Conservation (phyloP, 2,329 filamentous ascomycete species). For the Ceratocystis cacaofunesta region DNA sequence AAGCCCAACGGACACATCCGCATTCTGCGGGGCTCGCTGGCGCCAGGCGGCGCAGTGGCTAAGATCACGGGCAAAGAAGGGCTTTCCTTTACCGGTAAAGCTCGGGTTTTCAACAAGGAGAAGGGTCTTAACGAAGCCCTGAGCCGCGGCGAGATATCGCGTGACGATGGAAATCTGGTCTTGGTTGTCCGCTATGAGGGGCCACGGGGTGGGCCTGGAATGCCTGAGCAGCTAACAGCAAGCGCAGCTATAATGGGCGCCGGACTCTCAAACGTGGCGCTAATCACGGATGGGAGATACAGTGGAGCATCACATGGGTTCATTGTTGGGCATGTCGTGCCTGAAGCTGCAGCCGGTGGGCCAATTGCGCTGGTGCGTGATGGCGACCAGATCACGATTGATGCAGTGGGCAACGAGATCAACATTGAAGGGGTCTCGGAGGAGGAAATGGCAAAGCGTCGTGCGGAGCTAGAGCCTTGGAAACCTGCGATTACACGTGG, state of each 20-base stretch:
- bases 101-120: conserved; percentile 78
- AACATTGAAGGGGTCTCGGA: conserved; percentile 46
- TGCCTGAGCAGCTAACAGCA: conserved; percentile 88
- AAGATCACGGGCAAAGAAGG: conserved; percentile 97
- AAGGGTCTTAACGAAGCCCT: conserved; percentile 62
- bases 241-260: conserved; percentile 88
- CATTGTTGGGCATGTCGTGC: conserved; percentile 84
- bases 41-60: conserved; percentile 76
- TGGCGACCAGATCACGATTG: conserved; percentile 74
- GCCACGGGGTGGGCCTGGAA: conserved; percentile 82
- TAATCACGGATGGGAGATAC: conserved; percentile 87
- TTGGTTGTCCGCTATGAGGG: conserved; percentile 88
- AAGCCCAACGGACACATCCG: conserved; percentile 78
- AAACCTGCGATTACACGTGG: conserved; percentile 62
- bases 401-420: conserved; percentile 68
- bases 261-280: conserved; percentile 68
- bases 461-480: conserved; percentile 55
- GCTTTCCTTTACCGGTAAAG: conserved; percentile 62
- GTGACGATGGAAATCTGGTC: conserved; percentile 59
- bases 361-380: conserved; percentile 71
- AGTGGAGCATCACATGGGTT: conserved; percentile 80
- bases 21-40: conserved; percentile 74
- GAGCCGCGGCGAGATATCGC: conserved; percentile 45
- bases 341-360: conserved; percentile 77
- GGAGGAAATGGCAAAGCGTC: conserved; percentile 51